Evolutionary conservation across 352 stramenopile genomes (phyloP).

Genomic region (Phytophthora cryptogea): DNA sequence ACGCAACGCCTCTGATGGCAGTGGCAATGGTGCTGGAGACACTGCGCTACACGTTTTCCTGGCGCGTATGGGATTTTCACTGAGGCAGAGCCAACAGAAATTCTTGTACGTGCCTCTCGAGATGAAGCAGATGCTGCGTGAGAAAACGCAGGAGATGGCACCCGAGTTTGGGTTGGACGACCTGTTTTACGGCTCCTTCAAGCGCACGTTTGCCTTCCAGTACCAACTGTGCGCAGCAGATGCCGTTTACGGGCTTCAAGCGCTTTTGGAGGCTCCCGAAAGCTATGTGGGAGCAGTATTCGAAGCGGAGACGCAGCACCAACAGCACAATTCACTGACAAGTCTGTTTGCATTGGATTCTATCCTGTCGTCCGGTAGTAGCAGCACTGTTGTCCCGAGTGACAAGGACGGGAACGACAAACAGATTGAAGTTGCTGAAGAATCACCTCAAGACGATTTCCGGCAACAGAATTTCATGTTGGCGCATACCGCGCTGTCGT

Average conservation of each 20-base stretch:
- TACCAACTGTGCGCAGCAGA: conserved; percentile 95
- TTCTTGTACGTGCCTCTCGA: conserved; percentile 95
- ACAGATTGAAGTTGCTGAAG: conserved; percentile 21
- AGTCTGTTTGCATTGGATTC: conserved; percentile 44
- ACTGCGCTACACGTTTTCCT: conserved; percentile 92
- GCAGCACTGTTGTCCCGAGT: conserved; percentile 1
- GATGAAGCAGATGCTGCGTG: conserved; percentile 91
- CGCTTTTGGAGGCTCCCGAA: conserved; percentile 91
- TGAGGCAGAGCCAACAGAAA: conserved; percentile 96
- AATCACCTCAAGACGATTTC: conserved; percentile 54
- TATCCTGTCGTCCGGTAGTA: conserved; percentile 19
- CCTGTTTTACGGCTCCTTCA: conserved; percentile 96
- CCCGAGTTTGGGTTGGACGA: conserved; percentile 96
- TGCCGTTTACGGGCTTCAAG: conserved; percentile 94
- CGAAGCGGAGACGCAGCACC: conserved; percentile 61
- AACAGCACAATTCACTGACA: conserved; percentile 49
- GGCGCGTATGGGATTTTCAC: conserved; percentile 97
- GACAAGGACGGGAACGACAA: conserved; percentile 30
- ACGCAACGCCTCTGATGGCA: conserved; percentile 48
- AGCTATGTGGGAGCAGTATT: conserved; percentile 71
- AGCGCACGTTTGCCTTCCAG: conserved; percentile 94
- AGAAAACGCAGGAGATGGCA: conserved; percentile 92
- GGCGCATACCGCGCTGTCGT: conserved; percentile 71
- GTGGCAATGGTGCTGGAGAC: conserved; percentile 50
- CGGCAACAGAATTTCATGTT: conserved; percentile 85